Percentiles rank a stretch among this genome's conserved stretches.
phyloP scores from a whole-genome alignment of 805 yeast species.

The Teunomyces panamensis region DNA sequence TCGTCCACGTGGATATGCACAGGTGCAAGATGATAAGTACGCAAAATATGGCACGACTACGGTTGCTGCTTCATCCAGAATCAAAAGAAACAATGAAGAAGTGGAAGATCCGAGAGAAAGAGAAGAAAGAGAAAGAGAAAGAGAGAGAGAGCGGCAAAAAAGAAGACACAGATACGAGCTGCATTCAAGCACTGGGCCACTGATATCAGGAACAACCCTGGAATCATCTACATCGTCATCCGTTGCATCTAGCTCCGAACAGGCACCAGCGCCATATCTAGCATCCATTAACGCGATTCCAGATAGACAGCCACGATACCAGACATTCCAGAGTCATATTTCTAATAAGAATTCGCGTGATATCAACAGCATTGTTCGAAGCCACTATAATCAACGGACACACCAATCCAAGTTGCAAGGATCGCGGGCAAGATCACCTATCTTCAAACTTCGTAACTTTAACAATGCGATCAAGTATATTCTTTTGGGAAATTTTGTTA shows the following conservation, averaged over 20 bases:
- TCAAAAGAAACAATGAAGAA: constrained; percentile 8
- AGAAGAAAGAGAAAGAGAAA: neutral
- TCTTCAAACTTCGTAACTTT: constrained; percentile 81
- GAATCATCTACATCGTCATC: no score
- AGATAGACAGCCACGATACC: constrained; percentile 18
- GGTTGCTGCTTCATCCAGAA: neutral
- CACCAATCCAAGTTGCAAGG: constrained; percentile 57
- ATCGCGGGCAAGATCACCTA: constrained; percentile 72
- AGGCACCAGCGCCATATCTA: constrained; percentile 5
- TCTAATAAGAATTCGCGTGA: constrained; percentile 33
- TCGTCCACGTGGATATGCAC: constrained; percentile 6
- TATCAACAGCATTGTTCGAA: constrained; percentile 68
- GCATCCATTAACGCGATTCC: neutral
- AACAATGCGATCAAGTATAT: constrained; percentile 91
- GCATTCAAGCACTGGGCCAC: neutral
- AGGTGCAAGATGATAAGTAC: constrained; percentile 12
- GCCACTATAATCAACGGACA: constrained; percentile 85
- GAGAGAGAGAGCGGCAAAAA: neutral
- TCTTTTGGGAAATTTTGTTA: constrained; percentile 67
- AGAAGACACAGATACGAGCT: neutral
- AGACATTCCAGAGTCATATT: constrained; percentile 38
- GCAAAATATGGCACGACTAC: constrained; percentile 13
- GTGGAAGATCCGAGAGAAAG: constrained; percentile 3
- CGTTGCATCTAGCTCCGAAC: no score
- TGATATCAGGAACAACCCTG: no score